Evolutionary conservation across 2,329 filamentous ascomycete genomes (phyloP), one percentile per base, ranked within the genome.

Genomic region (Arthrobotrys sphaeroides): DNA sequence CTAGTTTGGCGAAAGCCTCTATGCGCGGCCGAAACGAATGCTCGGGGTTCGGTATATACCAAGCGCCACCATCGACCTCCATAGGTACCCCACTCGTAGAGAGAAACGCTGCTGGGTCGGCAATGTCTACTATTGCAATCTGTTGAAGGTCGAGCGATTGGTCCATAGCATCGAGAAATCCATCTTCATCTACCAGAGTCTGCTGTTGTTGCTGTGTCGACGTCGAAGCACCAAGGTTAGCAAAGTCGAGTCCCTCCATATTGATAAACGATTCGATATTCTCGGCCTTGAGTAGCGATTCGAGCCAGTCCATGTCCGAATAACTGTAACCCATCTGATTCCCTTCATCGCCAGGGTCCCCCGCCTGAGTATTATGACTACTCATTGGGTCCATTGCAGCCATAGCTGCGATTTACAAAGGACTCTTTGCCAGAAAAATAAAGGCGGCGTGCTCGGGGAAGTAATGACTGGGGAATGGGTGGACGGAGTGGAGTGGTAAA

Each of bases 1-100:
- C 77, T 9, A 80, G 68, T 38, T 78, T 77, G 13, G 79, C 77
- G 73, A 78, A 80, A 20, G 79, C 79, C 33, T 78, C 77, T 9
- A 80, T 79, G 2, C 55, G 60, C 12, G 73, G 61, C 4, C 16
- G 47, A 26, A 64, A 40, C 26, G 55, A 67, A 42, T 57, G 40
- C 22, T 43, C 55, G 10, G 55, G 61, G n/a, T 64, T 53, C 4
- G 65, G 42, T 13, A 62, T 61, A 33, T 42, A 60, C 64, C 78
- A 77, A 74, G 73, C 77, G 73, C 79, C 78, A 72, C 78, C 72
- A 73, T 77, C 79, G 77, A 77, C 74, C 40, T 62, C 36, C 13
- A 65, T 42, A 16, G 68, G 22, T 33, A 64, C 38, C 22, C 53
- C 66, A 16, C 57, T 43, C 16, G 55, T 42, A 18, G 62, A 38